Evolutionary conservation across 768 basidiomycete species (phyloP).

Genomic region (Suillus cothurnatus): DNA sequence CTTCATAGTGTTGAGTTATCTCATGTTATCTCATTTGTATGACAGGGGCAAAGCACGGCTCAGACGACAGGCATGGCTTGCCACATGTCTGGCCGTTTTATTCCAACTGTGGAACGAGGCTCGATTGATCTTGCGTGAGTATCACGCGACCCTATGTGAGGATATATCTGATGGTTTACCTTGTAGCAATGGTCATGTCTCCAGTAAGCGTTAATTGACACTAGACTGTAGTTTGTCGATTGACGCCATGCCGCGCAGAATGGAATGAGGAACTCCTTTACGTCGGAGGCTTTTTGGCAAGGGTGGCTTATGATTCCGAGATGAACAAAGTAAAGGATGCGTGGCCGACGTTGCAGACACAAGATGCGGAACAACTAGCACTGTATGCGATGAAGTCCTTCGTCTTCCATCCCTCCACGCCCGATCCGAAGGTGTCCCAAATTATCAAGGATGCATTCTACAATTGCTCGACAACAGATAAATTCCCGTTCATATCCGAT

Average conservation of each 20-base stretch:
- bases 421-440: slow-evolving; percentile 70
- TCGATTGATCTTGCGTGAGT: slow-evolving; percentile 80
- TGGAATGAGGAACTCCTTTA: slow-evolving; percentile 92
- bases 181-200: slow-evolving; percentile 76
- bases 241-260: slow-evolving; percentile 40
- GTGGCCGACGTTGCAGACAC: slow-evolving; percentile 21
- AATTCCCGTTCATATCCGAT: slow-evolving; percentile 76
- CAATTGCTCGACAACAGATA: slow-evolving; percentile 47
- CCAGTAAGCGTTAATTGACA: slow-evolving; percentile 45
- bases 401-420: slow-evolving; percentile 83
- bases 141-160: background rate
- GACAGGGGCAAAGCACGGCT: slow-evolving; percentile 81
- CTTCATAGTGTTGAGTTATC: background rate
- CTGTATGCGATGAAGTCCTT: slow-evolving; percentile 85
- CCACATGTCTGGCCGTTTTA: slow-evolving; percentile 75
- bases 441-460: slow-evolving; percentile 81
- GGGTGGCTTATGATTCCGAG: slow-evolving; percentile 84
- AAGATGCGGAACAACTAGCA: slow-evolving; percentile 30
- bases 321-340: slow-evolving; percentile 50
- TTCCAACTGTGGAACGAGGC: slow-evolving; percentile 93
- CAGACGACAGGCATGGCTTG: slow-evolving; percentile 83
- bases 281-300: slow-evolving; percentile 78
- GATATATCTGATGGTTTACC: slow-evolving; percentile 3
- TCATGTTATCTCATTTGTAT: background rate
- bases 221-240: background rate